Evolutionary conservation across 2,329 filamentous ascomycete genomes (phyloP), one percentile per base, ranked within the genome.

Genomic region (Balansia obtecta): DNA sequence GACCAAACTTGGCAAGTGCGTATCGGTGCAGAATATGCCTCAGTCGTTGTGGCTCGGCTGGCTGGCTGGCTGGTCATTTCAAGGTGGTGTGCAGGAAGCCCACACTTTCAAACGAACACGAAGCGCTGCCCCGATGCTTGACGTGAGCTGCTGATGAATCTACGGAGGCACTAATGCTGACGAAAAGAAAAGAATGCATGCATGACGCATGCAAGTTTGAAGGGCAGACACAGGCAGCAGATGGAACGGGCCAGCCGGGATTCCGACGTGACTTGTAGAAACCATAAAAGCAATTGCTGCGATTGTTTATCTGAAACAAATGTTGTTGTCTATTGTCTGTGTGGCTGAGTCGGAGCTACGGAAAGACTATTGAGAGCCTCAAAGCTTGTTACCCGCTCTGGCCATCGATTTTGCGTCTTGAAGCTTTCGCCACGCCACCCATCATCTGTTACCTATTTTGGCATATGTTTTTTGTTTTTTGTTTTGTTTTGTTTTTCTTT

Each of bases 61-160:
- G 42, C 20, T 22, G 20, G 20, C 20, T 22, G 20, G 20, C 42
- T 32, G 34, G 27, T 37, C 33, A 4, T 5, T 13, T 12, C n/a
- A 45, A 56, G 59, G 56, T 57, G 61, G 61, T 63, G 61, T 60
- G 60, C 54, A 51, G 56, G 58, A 55, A 56, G 4, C 20, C 20
- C 20, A 22, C 20, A 22, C 20, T 45, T 50, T 42, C 15, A 46
- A 18, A 18, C 55, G 55, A 61, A 63, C 60, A 63, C 61, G 61
- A 49, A 49, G 32, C 4, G 27, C 7, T 27, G 20, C 2, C 20
- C 20, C 20, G 20, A 22, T 22, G 20, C 20, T 22, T 22, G 20
- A 22, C 20, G 20, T 22, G 20, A 22, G 20, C 20, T 4, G 20
- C 20, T 4, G 20, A 22, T 22, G 20, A 22, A 22, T 22, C 20